Evolutionary conservation across 108 stramenopile species (phyloP), one percentile per base, ranked within the genome.

Genomic region (Cyclotella kingstonii): DNA sequence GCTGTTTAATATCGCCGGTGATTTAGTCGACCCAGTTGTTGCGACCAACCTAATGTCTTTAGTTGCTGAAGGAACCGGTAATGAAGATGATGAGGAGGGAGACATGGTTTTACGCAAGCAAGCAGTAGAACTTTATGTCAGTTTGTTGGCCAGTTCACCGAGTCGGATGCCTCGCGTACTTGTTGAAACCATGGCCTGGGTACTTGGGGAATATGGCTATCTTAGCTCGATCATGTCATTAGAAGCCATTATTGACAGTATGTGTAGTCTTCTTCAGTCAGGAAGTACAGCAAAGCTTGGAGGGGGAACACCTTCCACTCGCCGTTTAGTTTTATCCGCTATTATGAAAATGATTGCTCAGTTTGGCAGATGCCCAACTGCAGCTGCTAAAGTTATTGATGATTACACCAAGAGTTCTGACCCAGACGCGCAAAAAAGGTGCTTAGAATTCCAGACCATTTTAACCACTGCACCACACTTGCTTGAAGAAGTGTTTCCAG

Each of bases 131-230:
- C 70, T 87, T n/a, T 97, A 93, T 68, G 81, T 85, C 7, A 78
- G 65, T 17, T 63, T 97, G 56, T 61, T 97, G 34, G 81, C 82
- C 29, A 74, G 75, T 8, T 78, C 83, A 36, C 86, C 83, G 15
- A 78, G 81, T 19, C 73, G 79, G 26, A 68, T 97, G 19, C 93
- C 95, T 2, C 80, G 70, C 29, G 79, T 93, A 9, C 84, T 99
- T 46, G 62, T 96, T 38, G 93, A 96, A 60, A 93, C 93, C 30
- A 83, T 98, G 80, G 94, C 97, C 9, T 99, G 98, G 98, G 91
- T 93, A 34, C 85, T 99, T 49, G 98, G 98, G 26, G 98, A 99
- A 79, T 99, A 98, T 78, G 97, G 85, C 23, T 97, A 94, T 55
- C 79, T 99, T 59, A 76, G 84, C 36, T 72, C 86, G 8, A 58